Percentiles rank a stretch among this genome's conserved stretches.
phyloP scores from a whole-genome alignment of 2,329 filamentous ascomycete species.

The Ophiostoma quercus region DNA sequence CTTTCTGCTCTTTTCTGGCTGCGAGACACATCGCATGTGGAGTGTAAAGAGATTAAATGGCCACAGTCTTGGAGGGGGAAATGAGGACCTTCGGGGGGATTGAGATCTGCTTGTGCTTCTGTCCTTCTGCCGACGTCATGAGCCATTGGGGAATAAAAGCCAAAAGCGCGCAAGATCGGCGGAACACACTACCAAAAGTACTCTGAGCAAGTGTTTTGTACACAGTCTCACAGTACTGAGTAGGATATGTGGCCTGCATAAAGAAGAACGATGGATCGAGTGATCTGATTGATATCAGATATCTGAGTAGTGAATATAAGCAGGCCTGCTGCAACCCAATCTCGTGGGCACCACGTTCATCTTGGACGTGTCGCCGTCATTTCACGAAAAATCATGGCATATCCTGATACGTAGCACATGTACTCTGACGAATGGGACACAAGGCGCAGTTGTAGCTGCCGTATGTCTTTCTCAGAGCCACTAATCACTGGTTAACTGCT shows the following conservation, averaged over 20 bases:
- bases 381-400: no score
- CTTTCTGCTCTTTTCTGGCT: background rate
- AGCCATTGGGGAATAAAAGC: background rate
- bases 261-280: background rate
- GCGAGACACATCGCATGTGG: background rate
- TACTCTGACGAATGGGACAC: background rate
- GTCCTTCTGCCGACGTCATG: background rate
- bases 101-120: background rate
- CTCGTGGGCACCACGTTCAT: background rate
- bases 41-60: background rate
- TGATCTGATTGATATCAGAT: background rate
- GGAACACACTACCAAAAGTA: background rate
- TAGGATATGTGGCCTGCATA: background rate
- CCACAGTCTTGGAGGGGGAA: background rate
- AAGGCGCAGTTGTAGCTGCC: background rate
- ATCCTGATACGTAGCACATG: background rate
- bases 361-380: background rate
- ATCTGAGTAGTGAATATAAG: background rate
- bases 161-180: background rate
- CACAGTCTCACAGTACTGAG: no score
- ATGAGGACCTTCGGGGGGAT: background rate
- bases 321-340: background rate
- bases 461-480: background rate
- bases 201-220: background rate
- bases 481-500: background rate